A percentile compares a stretch with the other conserved stretches of the same genome.
Conservation (phyloP, 2,329 filamentous ascomycete species). For the Colletotrichum euphorbiae region DNA sequence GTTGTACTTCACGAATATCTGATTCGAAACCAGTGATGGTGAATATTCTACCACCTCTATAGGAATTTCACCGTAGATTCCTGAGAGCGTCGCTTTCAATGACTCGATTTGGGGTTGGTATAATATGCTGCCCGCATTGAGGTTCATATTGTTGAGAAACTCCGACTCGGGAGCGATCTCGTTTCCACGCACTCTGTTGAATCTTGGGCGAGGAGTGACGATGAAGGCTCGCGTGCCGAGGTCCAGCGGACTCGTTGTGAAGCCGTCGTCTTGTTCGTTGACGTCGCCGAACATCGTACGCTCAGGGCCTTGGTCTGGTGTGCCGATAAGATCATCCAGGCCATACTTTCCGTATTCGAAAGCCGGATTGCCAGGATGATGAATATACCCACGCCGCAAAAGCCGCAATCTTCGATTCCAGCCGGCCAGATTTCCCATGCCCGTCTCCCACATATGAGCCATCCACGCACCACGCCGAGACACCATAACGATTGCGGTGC, state of each 20-base stretch:
- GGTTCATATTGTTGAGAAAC: not conserved
- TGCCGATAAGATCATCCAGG: conserved; percentile 4
- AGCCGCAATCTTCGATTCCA: too few relatives aligned
- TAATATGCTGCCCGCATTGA: not conserved
- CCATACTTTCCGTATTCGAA: not conserved
- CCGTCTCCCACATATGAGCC: conserved; percentile 24
- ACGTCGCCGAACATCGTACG: conserved; percentile 16
- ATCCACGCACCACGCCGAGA: conserved; percentile 25
- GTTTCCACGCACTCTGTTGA: not conserved
- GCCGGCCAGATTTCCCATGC: not conserved
- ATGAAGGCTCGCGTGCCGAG: conserved; percentile 14
- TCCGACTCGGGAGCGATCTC: not conserved
- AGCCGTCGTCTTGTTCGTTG: not conserved
- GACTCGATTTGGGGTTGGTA: not conserved
- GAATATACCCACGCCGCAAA: too few relatives aligned
- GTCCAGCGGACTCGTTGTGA: not conserved
- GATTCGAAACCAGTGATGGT: not conserved
- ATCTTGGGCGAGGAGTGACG: not conserved
- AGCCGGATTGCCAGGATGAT: too few relatives aligned
- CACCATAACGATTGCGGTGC: conserved; percentile 20
- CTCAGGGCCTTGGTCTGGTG: not conserved
- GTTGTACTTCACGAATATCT: not conserved
- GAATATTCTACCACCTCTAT: conserved; percentile 9
- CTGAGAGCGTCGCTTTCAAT: not conserved
- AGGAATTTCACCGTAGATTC: not conserved